phyloP scores from a whole-genome alignment of 1,284 basidiomycete species.

The Wolfiporia cocos region DNA sequence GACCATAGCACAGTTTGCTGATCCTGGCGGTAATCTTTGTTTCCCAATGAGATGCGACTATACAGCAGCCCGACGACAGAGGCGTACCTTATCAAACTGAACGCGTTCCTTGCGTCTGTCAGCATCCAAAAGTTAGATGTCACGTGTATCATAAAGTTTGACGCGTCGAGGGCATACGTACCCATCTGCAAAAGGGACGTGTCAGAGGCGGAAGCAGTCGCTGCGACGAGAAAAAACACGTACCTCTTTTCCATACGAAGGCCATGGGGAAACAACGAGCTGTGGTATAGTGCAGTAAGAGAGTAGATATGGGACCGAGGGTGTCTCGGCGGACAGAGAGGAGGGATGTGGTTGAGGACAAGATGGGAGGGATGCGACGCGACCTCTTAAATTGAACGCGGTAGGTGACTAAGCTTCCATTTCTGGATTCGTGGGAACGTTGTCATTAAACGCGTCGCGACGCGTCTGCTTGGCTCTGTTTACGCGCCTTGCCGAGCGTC shows the following conservation, averaged over 20 bases:
- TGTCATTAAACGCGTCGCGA: slow-evolving; percentile 13
- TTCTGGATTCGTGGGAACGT: slow-evolving; percentile 11
- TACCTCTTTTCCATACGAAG: slow-evolving; percentile 73
- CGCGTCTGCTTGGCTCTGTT: slow-evolving; percentile 6
- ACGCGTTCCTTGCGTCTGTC: slow-evolving; percentile 78
- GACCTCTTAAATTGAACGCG: slow-evolving; percentile 20
- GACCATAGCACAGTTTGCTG: slow-evolving; percentile 95
- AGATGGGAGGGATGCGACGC: slow-evolving; percentile 22
- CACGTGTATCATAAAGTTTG: slow-evolving; percentile 9
- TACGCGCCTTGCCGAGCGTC: not conserved
- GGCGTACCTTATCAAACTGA: slow-evolving; percentile 77
- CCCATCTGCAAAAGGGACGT: slow-evolving; percentile 45
- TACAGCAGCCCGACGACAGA: slow-evolving; percentile 10
- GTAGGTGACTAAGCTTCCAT: slow-evolving; percentile 21
- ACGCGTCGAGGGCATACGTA: slow-evolving; percentile 36
- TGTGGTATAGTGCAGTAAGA: slow-evolving; percentile 1
- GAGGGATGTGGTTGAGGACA: slow-evolving; percentile 26
- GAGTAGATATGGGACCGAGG: slow-evolving; percentile 7
- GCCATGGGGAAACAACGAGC: slow-evolving; percentile 47
- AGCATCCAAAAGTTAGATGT: slow-evolving; percentile 15
- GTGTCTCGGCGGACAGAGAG: slow-evolving; percentile 7
- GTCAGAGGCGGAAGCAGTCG: slow-evolving; percentile 4
- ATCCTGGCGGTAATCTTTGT: slow-evolving; percentile 83
- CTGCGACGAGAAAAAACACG: slow-evolving; percentile 22
- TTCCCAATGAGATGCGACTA: slow-evolving; percentile 11